Percentiles rank a stretch among this genome's conserved stretches.
phyloP scores from a whole-genome alignment of 2,329 filamentous ascomycete species.

The Rhexocercosporidium sp. region DNA sequence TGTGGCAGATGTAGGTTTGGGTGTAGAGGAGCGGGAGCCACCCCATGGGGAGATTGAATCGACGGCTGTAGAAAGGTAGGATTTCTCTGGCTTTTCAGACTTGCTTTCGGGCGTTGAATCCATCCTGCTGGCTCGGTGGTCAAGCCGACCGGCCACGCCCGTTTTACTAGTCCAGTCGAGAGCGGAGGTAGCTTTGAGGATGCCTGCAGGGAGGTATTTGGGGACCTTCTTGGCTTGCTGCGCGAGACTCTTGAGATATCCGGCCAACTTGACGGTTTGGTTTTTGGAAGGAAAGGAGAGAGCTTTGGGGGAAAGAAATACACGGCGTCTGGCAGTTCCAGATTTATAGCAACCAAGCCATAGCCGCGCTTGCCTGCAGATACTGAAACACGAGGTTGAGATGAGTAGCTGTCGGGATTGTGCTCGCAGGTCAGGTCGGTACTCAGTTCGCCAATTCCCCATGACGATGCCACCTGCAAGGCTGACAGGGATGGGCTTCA shows the following conservation, averaged over 20 bases:
- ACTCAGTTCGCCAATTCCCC: neutral
- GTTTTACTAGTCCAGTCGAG: slow-evolving; percentile 30
- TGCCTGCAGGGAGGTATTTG: slow-evolving; percentile 30
- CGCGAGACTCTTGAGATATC: slow-evolving; percentile 33
- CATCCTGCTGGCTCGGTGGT: slow-evolving; percentile 37
- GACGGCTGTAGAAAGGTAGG: slow-evolving; percentile 64
- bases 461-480: slow-evolving; percentile 5
- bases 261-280: slow-evolving; percentile 34
- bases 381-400: slow-evolving; percentile 4
- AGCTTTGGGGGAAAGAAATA: neutral
- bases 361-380: slow-evolving; percentile 3
- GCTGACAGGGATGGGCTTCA: slow-evolving; percentile 11
- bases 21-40: slow-evolving; percentile 53
- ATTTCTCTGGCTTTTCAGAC: slow-evolving; percentile 61
- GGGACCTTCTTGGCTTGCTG: slow-evolving; percentile 33
- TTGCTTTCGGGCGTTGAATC: slow-evolving; percentile 35
- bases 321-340: neutral
- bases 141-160: slow-evolving; percentile 36
- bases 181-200: slow-evolving; percentile 20
- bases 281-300: neutral
- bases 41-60: slow-evolving; percentile 68
- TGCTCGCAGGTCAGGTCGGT: neutral
- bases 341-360: slow-evolving; percentile 1
- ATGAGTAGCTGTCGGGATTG: neutral
- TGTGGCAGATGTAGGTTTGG: slow-evolving; percentile 49